phyloP scores from a whole-genome alignment of 805 yeast genomes.

The Saccharomycopsis javanensis region DNA sequence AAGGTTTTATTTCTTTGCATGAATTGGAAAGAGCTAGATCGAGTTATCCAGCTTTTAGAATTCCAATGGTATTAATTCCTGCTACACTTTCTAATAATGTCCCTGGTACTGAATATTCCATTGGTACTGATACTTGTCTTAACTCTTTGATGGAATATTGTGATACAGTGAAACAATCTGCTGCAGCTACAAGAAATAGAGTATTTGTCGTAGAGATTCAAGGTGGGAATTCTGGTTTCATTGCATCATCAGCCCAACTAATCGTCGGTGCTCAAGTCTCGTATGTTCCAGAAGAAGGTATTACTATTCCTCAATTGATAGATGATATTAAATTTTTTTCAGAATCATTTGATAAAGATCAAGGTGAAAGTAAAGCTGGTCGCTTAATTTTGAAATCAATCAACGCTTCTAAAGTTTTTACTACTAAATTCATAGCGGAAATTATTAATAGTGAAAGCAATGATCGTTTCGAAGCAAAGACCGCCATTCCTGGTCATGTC shows the following conservation, averaged over 20 bases:
- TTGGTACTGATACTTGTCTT: conserved; percentile 69
- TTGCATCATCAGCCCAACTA: conserved; percentile 60
- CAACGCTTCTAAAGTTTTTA: conserved; percentile 50
- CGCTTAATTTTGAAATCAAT: conserved; percentile 59
- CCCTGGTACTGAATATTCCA: conserved; percentile 72
- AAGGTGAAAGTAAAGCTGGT: conserved; percentile 61
- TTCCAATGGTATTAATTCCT: conserved; percentile 71
- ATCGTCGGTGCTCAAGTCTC: conserved; percentile 67
- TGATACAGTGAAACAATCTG: conserved; percentile 71
- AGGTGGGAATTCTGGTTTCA: conserved; percentile 78
- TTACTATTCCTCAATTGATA: conserved; percentile 49
- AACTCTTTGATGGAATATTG: conserved; percentile 63
- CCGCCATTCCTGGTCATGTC: conserved; percentile 80
- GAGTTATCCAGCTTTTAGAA: conserved; percentile 60
- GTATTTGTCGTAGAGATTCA: conserved; percentile 76
- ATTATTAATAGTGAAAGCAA: conserved; percentile 51
- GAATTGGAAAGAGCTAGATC: conserved; percentile 52
- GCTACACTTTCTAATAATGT: conserved; percentile 75
- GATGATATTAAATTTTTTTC: conserved; percentile 55
- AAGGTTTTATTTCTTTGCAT: conserved; percentile 63
- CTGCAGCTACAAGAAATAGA: conserved; percentile 68
- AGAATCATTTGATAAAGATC: conserved; percentile 47
- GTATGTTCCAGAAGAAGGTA: conserved; percentile 67
- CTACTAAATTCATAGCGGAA: conserved; percentile 61
- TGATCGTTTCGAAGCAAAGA: conserved; percentile 63